phyloP scores from a whole-genome alignment of 805 yeast genomes.

The Scheffersomyces spartinae region DNA sequence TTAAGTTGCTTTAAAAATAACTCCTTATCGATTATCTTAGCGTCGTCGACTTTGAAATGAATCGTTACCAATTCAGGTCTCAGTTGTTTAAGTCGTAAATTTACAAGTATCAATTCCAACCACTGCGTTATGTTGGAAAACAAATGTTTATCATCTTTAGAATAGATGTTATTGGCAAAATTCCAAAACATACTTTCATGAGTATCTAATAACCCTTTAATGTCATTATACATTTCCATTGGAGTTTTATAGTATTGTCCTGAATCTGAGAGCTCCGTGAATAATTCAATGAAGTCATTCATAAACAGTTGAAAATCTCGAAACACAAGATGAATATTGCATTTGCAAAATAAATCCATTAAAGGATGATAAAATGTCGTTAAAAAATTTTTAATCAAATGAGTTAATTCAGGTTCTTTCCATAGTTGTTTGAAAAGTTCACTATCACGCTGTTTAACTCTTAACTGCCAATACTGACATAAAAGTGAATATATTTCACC shows the following conservation, averaged over 20 bases:
- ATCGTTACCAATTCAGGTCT: conserved; percentile 15
- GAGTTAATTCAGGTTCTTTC: conserved; percentile 78
- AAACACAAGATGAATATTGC: conserved; percentile 28
- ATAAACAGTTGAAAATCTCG: conserved; percentile 24
- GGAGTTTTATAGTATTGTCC: too few species aligned
- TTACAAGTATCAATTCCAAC: conserved; percentile 24
- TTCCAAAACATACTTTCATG: conserved; percentile 26
- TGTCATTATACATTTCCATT: conserved; percentile 21
- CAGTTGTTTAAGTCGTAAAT: conserved; percentile 19
- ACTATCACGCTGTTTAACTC: conserved; percentile 65
- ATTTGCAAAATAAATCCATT: conserved; percentile 22
- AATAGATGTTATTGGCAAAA: conserved; percentile 24
- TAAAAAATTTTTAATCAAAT: conserved; percentile 60
- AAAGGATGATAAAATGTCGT: conserved; percentile 31
- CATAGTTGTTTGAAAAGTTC: conserved; percentile 63
- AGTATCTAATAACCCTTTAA: conserved; percentile 21
- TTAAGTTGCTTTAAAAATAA: conserved; percentile 19
- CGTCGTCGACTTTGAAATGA: too few species aligned
- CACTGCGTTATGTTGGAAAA: conserved; percentile 23
- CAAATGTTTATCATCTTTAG: conserved; percentile 23
- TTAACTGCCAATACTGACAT: conserved; percentile 51
- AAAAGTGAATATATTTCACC: conserved; percentile 37
- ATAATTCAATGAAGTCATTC: too few species aligned
- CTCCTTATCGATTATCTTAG: conserved; percentile 12
- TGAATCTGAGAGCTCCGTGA: too few species aligned